Evolutionary conservation across 371 early-diverging fungal species (phyloP), one percentile per base, ranked within the genome.

Genomic region (Nematocida sp.): DNA sequence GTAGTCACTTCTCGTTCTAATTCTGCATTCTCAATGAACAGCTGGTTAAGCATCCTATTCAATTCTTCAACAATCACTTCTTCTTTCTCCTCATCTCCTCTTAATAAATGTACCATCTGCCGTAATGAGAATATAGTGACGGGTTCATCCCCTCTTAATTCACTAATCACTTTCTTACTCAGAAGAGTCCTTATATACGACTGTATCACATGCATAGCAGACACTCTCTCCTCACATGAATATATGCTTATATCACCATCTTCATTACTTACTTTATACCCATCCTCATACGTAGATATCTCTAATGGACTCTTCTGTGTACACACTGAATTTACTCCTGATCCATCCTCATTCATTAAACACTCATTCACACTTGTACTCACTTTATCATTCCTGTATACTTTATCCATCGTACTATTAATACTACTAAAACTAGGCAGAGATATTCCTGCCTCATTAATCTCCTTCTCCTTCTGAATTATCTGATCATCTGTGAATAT

Each of bases 21-120:
- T 52, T 90, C 88, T 56, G 91, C 90, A 87, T 94, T 96, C 76
- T 95, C 94, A 89, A 89, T 70, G 90, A 91, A 82, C 47, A 95
- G 87, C 46, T 91, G 93, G 86, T 89, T 83, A n/a, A 84, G 85
- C 47, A 84, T 74, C 25, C 74, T 72, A 55, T 86, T 83, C 13
- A 85, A 64, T 23, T 88, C 83, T 13, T 74, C 81, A 39, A 85
- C 80, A 9, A 71, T 55, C 0, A 52, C 55, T 25, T 80, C 73
- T 39, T 73, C 84, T 62, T 54, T 72, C 85, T 89, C 89, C 27
- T 91, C 93, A 91, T 40, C 25, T 60, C 66, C 54, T 58, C 45
- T 5, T 50, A 82, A 62, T 15, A 83, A 33, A 4, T 6, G 62
- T 2, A 75, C 70, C 4, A 80, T 25, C n/a, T 3, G 42, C 20